A percentile compares a stretch with the other conserved stretches of the same genome.
Conservation (phyloP, 768 basidiomycete species). For the Termitomyces sp. region DNA sequence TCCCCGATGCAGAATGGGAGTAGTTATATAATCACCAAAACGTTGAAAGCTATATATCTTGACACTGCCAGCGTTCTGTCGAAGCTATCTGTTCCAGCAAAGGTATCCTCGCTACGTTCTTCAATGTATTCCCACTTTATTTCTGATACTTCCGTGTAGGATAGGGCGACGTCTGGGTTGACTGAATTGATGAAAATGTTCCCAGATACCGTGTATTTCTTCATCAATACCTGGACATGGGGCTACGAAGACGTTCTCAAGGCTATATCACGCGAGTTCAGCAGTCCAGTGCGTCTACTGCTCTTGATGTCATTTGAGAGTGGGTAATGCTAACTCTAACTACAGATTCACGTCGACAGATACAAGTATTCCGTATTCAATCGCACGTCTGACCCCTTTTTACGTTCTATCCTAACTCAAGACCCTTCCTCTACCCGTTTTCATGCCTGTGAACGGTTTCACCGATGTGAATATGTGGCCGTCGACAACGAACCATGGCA, state of each 20-base stretch:
- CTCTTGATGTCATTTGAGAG: not conserved
- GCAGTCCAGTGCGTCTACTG: constrained; percentile 29
- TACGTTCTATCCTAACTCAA: constrained; percentile 54
- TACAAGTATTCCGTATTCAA: constrained; percentile 77
- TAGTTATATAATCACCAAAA: constrained; percentile 27
- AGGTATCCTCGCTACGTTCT: constrained; percentile 32
- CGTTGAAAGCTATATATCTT: constrained; percentile 74
- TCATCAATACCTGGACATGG: constrained; percentile 93
- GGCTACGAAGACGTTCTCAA: constrained; percentile 92
- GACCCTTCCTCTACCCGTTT: constrained; percentile 69
- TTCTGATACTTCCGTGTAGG: constrained; percentile 32
- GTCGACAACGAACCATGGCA: constrained; percentile 31
- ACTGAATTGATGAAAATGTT: constrained; percentile 66
- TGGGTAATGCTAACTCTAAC: not conserved
- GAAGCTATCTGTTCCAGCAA: constrained; percentile 48
- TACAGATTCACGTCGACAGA: constrained; percentile 83
- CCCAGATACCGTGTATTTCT: too few species aligned
- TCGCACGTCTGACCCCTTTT: constrained; percentile 52
- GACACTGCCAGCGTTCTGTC: constrained; percentile 70
- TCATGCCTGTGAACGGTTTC: constrained; percentile 88
- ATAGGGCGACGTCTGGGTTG: constrained; percentile 60
- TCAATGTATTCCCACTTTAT: not conserved
- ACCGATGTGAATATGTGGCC: constrained; percentile 56
- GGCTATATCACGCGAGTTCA: constrained; percentile 64
- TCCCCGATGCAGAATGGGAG: constrained; percentile 5